phyloP scores from a whole-genome alignment of 192 early-diverging fungal species.

The Backusella circina region DNA sequence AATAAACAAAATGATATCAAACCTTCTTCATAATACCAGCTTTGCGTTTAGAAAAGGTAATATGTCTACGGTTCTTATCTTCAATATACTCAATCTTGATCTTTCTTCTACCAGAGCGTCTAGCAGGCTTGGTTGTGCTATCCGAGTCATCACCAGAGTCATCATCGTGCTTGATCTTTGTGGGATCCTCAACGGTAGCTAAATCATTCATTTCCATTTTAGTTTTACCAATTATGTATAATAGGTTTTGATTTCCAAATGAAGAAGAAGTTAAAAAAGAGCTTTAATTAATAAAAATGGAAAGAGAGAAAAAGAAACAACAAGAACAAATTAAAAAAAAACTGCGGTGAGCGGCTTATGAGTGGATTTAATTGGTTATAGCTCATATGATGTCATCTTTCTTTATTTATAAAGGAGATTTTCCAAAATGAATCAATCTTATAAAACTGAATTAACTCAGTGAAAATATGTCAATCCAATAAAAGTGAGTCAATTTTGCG shows the following conservation, averaged over 20 bases:
- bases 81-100: conserved; percentile 94
- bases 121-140: conserved; percentile 51
- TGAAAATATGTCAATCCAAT: too few relatives aligned
- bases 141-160: conserved; percentile 64
- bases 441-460: too few relatives aligned
- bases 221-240: conserved; percentile 13
- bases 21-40: conserved; percentile 97
- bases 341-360: too few relatives aligned
- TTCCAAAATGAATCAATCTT: too few relatives aligned
- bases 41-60: conserved; percentile 91
- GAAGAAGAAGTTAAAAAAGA: neutral
- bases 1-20: neutral
- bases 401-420: too few relatives aligned
- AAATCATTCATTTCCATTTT: neutral
- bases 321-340: neutral
- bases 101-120: conserved; percentile 80
- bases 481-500: too few relatives aligned
- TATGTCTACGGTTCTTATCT: conserved; percentile 86
- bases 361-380: neutral
- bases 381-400: neutral
- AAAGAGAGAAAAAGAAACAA: conserved; percentile 6
- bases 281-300: neutral
- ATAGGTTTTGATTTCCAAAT: neutral
- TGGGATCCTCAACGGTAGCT: neutral
- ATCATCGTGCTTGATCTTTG: conserved; percentile 9